Base-by-base conservation (phyloP, 1,284 basidiomycete species). In the Tausonia pullulans region DNA sequence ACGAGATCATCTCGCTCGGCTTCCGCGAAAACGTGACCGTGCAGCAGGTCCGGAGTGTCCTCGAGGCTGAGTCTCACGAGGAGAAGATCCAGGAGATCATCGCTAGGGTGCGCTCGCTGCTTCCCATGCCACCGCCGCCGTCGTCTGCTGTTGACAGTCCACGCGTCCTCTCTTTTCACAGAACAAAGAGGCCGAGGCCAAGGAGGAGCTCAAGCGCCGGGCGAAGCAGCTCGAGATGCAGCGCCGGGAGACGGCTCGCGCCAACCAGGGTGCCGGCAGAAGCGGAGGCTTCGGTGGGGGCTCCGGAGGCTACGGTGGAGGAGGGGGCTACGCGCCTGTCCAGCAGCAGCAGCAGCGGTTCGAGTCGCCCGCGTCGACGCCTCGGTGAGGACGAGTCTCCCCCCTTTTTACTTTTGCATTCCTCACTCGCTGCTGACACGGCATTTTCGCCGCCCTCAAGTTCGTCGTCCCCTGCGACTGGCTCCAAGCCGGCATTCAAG, bases 21-120 rank as follows among this genome's bases (percentile, higher is more conserved):
- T 98, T 95, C 78, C 82, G 93, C 72, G 96, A 98, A 77, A 87
- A 90, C 68, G 88, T 97, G 62, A 92, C 88, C 72, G 78, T 98
- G 58, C 84, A 88, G 75, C 94, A 98, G 76, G 90, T 98, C 56
- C 81, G 90, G 70, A 95, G 82, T 72, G 86, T 96, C 51, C 79
- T 98, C 70, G 96, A 98, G 81, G 98, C 97, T 87, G 96, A 98
- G 79, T 91, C 87, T 77, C 96, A 99, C 78, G 96, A 98, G 76
- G 96, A 99, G 79, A 98, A 97, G 81, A 98, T 99, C 69, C 94
- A 98, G 75, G 96, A 98, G 72, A 98, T 98, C 75, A 99, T 98
- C 71, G 90, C 93, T 27, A 82, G 88, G 75, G 90, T 91, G 72
- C 67, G 85, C 78, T 39, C 39, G 11, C 13, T 43, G 61, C 14